Evolutionary conservation across 805 yeast species (phyloP), one percentile per base, ranked within the genome.

Genomic region (Torulaspora maleeae): DNA sequence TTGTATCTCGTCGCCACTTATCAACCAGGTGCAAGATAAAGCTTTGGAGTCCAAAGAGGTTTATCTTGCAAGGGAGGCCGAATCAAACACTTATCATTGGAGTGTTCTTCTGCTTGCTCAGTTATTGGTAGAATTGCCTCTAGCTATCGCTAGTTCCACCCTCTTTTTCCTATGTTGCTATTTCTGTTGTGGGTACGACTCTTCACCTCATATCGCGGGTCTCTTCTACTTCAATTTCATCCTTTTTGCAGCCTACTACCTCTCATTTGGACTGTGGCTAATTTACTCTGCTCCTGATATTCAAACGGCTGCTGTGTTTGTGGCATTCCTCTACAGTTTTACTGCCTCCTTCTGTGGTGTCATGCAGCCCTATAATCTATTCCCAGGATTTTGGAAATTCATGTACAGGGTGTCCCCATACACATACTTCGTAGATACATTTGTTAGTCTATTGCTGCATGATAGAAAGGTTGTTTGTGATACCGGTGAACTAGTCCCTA

Each of bases 31-130:
- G 43, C 85, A 82, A 60, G 80, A 75, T 27, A 72, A 75, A 41
- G 83, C 83, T 19, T 71, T 78, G 39, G 69, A 67, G 30, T 71
- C 81, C 16, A 74, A 89, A 56, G 83, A 80, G 45, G 66, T 83
- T 37, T 84, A 68, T 58, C 87, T 83, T 62, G 86, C 80, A 10
- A 75, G 91, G 58, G 93, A 84, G 58, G 72, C 80, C 15, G 76
- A 80, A 47, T 80, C 88, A 2, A 82, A 82, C 58, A 85, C 87
- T 12, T 84, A 77, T 68, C 84, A 82, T 56, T 84, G 90, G 90
- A 71, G 81, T 12, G 66, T 77, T 35, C 66, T 84, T 62, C 57
- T 82, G 39, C 38, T 81, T 22, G 67, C 83, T 8, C 82, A 81
- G 55, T 68, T 68, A 41, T 19, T 78, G 3, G 73, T 73, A 47